Evolutionary conservation across 2,329 filamentous ascomycete genomes (phyloP).

Genomic region (Rhynchosporium agropyri): DNA sequence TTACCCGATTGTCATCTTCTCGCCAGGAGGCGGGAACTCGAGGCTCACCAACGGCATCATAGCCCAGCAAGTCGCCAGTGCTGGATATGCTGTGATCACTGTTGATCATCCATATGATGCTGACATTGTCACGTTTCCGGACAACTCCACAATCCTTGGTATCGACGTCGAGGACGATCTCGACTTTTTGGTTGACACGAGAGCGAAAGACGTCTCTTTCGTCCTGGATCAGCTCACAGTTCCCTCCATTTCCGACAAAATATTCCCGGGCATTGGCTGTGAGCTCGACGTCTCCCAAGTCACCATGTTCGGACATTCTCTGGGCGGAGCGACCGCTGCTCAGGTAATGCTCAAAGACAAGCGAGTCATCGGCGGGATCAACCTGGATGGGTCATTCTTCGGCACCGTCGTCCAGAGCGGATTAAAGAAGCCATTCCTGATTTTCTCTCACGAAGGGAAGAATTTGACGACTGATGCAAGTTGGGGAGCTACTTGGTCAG

Average conservation of each 20-base stretch:
- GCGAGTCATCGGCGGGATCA: conserved; percentile 43
- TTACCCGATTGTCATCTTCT: conserved; percentile 43
- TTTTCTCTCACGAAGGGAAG: conserved; percentile 38
- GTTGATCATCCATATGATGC: conserved; percentile 45
- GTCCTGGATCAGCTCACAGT: conserved; percentile 33
- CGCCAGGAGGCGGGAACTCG: conserved; percentile 38
- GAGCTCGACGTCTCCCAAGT: conserved; percentile 39
- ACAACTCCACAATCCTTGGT: conserved; percentile 31
- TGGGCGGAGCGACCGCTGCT: conserved; percentile 43
- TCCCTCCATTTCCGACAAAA: conserved; percentile 8
- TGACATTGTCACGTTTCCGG: conserved; percentile 42
- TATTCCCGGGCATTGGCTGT: conserved; percentile 20
- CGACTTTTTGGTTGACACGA: conserved; percentile 25
- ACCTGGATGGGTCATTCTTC: conserved; percentile 45
- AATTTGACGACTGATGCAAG: conserved; percentile 37
- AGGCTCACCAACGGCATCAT: conserved; percentile 42
- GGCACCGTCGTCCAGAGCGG: conserved; percentile 37
- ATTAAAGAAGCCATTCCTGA: conserved; percentile 41
- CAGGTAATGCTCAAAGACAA: conserved; percentile 40
- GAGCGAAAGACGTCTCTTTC: conserved; percentile 36
- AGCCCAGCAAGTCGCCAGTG: conserved; percentile 42
- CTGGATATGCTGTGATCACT: conserved; percentile 43
- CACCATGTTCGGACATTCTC: conserved; percentile 42
- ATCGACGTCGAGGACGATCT: conserved; percentile 28
- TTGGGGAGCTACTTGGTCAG: conserved; percentile 40